Evolutionary conservation across 129 eudicot genomes (phyloP), one percentile per base, ranked within the genome.

Genomic region (Centrapalus pauciflorus): DNA sequence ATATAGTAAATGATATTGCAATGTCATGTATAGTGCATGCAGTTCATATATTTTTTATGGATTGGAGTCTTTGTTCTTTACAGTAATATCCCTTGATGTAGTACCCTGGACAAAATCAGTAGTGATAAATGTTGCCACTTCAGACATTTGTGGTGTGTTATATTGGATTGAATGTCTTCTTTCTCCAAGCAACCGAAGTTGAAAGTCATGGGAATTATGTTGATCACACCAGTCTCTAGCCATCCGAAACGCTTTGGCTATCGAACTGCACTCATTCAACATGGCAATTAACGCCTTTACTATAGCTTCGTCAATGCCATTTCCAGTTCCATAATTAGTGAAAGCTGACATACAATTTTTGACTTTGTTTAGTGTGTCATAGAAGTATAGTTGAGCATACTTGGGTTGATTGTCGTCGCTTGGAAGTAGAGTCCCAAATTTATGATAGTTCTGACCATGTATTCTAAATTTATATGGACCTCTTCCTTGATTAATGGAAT

Each of bases 101-200:
- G 14, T 23, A 0, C 13, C 10, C 2, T 19, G 1, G 0, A 14
- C 62, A 19, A 25, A 25, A 20, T 43, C 68, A 17, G 20, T 62
- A 13, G 59, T 57, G 0, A 77, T 46, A 2, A 64, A n/a, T 4
- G 59, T 50, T 3, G 81, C 72, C 7, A 77, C 28, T 25, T 77
- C 73, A 12, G 68, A 38, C 0, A 24, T 3, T 16, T 67, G 41
- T 1, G 73, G 82, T n/a, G 58, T 25, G 2, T 35, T 57, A 17
- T 60, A 60, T 30, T 30, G 46, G 2, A 26, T 60, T 16, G 13
- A 4, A 13, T 7, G 14, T 12, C 3, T 29, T 16, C 66, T n/a
- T 7, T 32, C 2, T 0, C 13, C n/a, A 23, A 20, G 12, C 0
- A 51, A 13, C 1, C n/a, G 12, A 2, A 51, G n/a, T 21, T 51